Percentiles rank a stretch among this genome's conserved stretches.
phyloP scores from a whole-genome alignment of 768 basidiomycete genomes.

The Asterophora parasitica region DNA sequence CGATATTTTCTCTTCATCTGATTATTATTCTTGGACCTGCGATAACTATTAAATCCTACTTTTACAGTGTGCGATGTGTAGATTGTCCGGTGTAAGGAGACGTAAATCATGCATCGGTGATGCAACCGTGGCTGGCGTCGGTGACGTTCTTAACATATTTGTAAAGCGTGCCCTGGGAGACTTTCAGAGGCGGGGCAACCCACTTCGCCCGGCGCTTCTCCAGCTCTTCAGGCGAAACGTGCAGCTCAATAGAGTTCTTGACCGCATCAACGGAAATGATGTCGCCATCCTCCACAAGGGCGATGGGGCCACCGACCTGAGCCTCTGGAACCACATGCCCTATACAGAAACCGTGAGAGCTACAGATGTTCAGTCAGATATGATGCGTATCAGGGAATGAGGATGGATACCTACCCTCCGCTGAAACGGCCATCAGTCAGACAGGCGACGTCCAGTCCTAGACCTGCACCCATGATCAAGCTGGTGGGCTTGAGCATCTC shows the following conservation, averaged over 20 bases:
- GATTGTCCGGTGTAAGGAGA: too few species aligned
- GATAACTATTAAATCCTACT: constrained; percentile 4
- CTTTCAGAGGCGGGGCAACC: constrained; percentile 85
- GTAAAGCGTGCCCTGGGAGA: constrained; percentile 74
- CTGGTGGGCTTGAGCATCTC: constrained; percentile 99
- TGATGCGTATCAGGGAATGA: constrained; percentile 12
- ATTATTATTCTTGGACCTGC: background rate
- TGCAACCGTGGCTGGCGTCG: constrained; percentile 91
- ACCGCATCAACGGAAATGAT: constrained; percentile 84
- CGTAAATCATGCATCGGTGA: constrained; percentile 67
- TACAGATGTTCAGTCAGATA: constrained; percentile 27
- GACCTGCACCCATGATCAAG: constrained; percentile 96
- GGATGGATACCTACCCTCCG: constrained; percentile 70
- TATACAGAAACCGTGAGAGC: constrained; percentile 94
- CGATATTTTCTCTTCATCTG: background rate
- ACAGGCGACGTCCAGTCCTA: constrained; percentile 94
- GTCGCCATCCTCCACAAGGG: constrained; percentile 85
- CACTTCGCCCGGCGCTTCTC: constrained; percentile 65
- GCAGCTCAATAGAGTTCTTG: constrained; percentile 75
- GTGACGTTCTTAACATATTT: constrained; percentile 86
- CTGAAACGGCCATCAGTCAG: constrained; percentile 97
- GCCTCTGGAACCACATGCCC: constrained; percentile 98
- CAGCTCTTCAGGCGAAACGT: constrained; percentile 76
- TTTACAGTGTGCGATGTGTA: background rate
- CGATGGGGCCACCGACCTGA: constrained; percentile 90